phyloP scores from a whole-genome alignment of 208 protist species.

The Angomonas desouzai region DNA sequence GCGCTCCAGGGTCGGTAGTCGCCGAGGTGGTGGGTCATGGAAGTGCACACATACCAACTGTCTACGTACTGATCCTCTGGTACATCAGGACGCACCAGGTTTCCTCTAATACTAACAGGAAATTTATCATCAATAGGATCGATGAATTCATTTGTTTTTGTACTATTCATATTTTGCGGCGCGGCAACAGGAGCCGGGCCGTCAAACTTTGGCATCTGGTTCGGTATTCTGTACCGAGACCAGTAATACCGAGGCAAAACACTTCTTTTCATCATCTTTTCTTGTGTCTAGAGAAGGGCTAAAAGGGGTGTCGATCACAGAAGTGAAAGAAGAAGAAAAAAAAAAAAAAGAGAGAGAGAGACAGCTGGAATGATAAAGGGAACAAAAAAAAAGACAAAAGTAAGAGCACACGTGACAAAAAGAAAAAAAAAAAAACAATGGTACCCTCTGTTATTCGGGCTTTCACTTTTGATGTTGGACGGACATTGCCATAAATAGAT shows the following conservation, averaged over 20 bases:
- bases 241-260: conserved; percentile 58
- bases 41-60: conserved; percentile 87
- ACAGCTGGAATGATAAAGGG: conserved; percentile 1
- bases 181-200: conserved; percentile 78
- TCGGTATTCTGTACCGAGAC: conserved; percentile 83
- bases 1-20: conserved; percentile 86
- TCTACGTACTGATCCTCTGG: conserved; percentile 88
- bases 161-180: conserved; percentile 90
- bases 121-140: conserved; percentile 90
- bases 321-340: conserved; percentile 8
- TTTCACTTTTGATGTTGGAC: too few species aligned
- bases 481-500: too few species aligned
- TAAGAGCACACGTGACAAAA: too few species aligned
- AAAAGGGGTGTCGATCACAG: too few species aligned
- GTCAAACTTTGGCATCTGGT: conserved; percentile 83
- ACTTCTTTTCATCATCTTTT: conserved; percentile 8
- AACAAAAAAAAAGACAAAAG: too few species aligned
- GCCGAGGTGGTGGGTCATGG: conserved; percentile 84
- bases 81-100: conserved; percentile 73
- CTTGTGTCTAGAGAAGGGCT: not conserved
- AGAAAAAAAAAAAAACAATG: too few species aligned
- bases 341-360: conserved; percentile 15
- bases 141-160: conserved; percentile 87
- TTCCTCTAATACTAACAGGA: conserved; percentile 76
- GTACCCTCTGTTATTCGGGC: too few species aligned